Evolutionary conservation across 805 yeast species (phyloP), one percentile per base, ranked within the genome.

Genomic region (Groenewaldozyma tartarivorans): DNA sequence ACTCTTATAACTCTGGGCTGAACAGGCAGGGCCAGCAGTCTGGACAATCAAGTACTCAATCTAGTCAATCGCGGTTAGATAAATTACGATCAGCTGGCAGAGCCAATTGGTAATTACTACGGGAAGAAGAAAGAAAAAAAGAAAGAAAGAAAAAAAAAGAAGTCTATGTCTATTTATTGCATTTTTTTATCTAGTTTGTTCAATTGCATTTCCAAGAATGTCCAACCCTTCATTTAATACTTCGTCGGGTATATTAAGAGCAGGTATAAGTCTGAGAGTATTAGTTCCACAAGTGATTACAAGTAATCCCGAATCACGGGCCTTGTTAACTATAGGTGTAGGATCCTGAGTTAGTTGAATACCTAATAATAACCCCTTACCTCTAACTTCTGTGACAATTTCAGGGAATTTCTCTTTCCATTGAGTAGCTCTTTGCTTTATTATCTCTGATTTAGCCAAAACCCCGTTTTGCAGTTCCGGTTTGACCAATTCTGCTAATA

Each of bases 251-350:
- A 88, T 86, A 50, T 81, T 87, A 57, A 92, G 70, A 5, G 97
- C 92, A 24, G 98, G 98, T 22, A 90, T 92, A 48, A 92, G 69
- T 63, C 98, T 76, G 40, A 92, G 66, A 6, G 92, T 90, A 58
- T 87, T 86, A 51, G 82, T 80, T 35, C 97, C 98, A 4, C 96
- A 95, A 17, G 95, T 82, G 42, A 92, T 84, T 19, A 87, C 75
- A 44, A 92, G 66, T 48, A 92, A 66, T 2, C 97, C 96, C 45
- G 77, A 64, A 41, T 84, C 82, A 55, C 90, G 72, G 33, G 94
- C 86, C 44, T 71, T 72, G 20, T 64, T 66, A 19, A 87, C 76
- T n/a, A 90, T 64, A 11, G 67, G 62, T 11, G 55, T 40, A 38
- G 94, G 90, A 44, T 81, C 77, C 36, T 73, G 68, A 15, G 63